These are phyloP conservation scores for Botrytis fragariae DNA, from an alignment of 2,329 filamentous ascomycete genomes.

Conservation along the genomic window DNA sequence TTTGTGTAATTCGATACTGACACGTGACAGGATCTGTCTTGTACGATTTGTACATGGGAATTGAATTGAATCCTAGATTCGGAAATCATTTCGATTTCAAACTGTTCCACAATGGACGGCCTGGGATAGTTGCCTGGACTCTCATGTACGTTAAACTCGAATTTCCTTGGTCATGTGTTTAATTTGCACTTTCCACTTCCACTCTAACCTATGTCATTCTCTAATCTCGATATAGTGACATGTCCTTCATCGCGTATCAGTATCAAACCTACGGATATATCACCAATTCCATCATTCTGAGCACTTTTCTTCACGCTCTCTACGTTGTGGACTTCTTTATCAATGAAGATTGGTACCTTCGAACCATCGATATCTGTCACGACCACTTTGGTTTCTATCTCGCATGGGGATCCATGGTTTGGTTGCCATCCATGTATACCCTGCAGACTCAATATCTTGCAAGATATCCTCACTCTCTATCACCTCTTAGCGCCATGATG, in stretches of 20 bases:
- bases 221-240: slow-evolving; percentile 35
- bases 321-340: slow-evolving; percentile 51
- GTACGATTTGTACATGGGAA: slow-evolving; percentile 48
- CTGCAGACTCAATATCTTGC: slow-evolving; percentile 49
- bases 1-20: slow-evolving; percentile 13
- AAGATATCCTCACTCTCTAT: slow-evolving; percentile 41
- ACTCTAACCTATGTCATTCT: background rate
- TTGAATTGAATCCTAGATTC: slow-evolving; percentile 47
- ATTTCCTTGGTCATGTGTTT: background rate
- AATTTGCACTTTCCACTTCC: slow-evolving; percentile 1
- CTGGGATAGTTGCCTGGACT: slow-evolving; percentile 50
- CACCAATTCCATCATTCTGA: slow-evolving; percentile 44
- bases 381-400: slow-evolving; percentile 46
- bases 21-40: slow-evolving; percentile 38
- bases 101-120: slow-evolving; percentile 47
- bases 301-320: slow-evolving; percentile 45
- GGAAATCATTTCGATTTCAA: slow-evolving; percentile 47
- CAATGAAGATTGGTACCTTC: slow-evolving; percentile 49
- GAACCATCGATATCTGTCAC: slow-evolving; percentile 45
- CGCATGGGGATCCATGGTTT: slow-evolving; percentile 46
- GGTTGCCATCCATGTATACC: slow-evolving; percentile 48
- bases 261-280: slow-evolving; percentile 44
- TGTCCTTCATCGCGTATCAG: slow-evolving; percentile 44
- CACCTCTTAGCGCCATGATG: slow-evolving; percentile 30
- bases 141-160: slow-evolving; percentile 40